These are phyloP conservation scores for Microdochium bolleyi DNA, from an alignment of 2,329 filamentous ascomycete genomes.

Conservation along the genomic window DNA sequence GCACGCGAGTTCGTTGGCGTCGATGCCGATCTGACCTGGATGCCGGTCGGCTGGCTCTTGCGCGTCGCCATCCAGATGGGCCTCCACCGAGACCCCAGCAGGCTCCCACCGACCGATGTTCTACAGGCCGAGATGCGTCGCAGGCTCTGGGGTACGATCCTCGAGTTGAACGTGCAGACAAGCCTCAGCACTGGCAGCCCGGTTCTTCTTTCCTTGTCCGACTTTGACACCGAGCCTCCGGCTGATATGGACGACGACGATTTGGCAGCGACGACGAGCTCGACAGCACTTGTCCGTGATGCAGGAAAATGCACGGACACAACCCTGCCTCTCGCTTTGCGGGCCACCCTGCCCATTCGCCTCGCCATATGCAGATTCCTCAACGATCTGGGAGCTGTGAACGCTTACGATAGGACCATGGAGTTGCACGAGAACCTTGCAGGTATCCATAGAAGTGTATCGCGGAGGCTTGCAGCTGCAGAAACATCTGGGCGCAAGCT, in stretches of 20 bases:
- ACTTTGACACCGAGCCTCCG: slow-evolving; percentile 43
- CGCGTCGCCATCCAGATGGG: slow-evolving; percentile 50
- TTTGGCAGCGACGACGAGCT: slow-evolving; percentile 26
- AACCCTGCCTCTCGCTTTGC: slow-evolving; percentile 39
- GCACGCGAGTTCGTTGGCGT: slow-evolving; percentile 39
- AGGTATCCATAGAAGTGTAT: slow-evolving; percentile 30
- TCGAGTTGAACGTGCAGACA: slow-evolving; percentile 45
- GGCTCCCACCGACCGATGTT: slow-evolving; percentile 36
- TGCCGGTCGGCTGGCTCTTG: slow-evolving; percentile 39
- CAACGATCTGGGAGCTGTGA: slow-evolving; percentile 28
- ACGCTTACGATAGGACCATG: slow-evolving; percentile 35
- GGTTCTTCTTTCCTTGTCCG: slow-evolving; percentile 33
- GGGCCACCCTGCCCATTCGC: slow-evolving; percentile 31
- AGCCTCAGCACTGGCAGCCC: slow-evolving; percentile 42
- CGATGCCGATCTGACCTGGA: slow-evolving; percentile 43
- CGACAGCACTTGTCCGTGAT: slow-evolving; percentile 2
- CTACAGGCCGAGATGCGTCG: slow-evolving; percentile 45
- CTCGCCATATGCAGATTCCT: slow-evolving; percentile 32
- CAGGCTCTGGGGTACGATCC: slow-evolving; percentile 46
- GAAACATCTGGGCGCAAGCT: slow-evolving; percentile 9
- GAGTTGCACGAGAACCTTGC: slow-evolving; percentile 32
- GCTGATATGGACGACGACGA: slow-evolving; percentile 44
- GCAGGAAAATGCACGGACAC: slow-evolving; percentile 33
- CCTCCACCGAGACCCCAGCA: slow-evolving; percentile 46
- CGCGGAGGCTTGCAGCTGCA: slow-evolving; percentile 20